Evolutionary conservation across 2,329 filamentous ascomycete species (phyloP).

Genomic region (Paracoccidioides brasiliensis): DNA sequence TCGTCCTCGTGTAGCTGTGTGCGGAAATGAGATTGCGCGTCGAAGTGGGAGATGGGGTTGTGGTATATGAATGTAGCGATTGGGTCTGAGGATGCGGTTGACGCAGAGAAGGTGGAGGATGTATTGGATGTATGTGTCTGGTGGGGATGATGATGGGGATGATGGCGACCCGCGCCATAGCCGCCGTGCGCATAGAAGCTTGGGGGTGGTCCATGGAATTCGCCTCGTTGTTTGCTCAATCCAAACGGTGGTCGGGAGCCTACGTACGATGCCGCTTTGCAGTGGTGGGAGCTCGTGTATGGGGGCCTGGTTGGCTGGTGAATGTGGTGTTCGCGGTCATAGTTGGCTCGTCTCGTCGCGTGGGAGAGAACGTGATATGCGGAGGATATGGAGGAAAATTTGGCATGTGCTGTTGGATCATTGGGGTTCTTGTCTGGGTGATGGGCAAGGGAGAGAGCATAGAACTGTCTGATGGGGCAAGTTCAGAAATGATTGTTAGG

Average conservation of each 20-base stretch:
- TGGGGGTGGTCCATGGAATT: conserved; percentile 76
- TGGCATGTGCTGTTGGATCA: conserved; percentile 57
- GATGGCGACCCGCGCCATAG: conserved; percentile 42
- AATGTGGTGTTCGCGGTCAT: conserved; percentile 52
- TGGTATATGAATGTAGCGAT: conserved; percentile 24
- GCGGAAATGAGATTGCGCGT: conserved; percentile 56
- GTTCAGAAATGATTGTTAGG: not conserved
- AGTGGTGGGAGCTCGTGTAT: conserved; percentile 20
- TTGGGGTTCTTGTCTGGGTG: conserved; percentile 82
- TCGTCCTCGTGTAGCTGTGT: conserved; percentile 56
- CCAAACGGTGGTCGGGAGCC: conserved; percentile 63
- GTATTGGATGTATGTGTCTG: conserved; percentile 2
- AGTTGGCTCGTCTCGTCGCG: conserved; percentile 59
- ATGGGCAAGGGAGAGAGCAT: conserved; percentile 76
- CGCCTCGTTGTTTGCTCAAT: conserved; percentile 58
- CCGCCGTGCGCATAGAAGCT: conserved; percentile 75
- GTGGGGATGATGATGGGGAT: not conserved
- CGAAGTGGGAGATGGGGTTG: conserved; percentile 61
- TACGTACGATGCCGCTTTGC: conserved; percentile 42
- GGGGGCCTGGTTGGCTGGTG: conserved; percentile 17
- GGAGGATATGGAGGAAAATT: conserved; percentile 73
- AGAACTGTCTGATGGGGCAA: conserved; percentile 49
- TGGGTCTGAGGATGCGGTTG: conserved; percentile 15
- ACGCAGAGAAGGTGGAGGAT: conserved; percentile 6
- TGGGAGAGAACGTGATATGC: conserved; percentile 68